These are phyloP conservation scores for Corylus heterophylla DNA, from an alignment of 306 rosid species.

Conservation along the genomic window DNA sequence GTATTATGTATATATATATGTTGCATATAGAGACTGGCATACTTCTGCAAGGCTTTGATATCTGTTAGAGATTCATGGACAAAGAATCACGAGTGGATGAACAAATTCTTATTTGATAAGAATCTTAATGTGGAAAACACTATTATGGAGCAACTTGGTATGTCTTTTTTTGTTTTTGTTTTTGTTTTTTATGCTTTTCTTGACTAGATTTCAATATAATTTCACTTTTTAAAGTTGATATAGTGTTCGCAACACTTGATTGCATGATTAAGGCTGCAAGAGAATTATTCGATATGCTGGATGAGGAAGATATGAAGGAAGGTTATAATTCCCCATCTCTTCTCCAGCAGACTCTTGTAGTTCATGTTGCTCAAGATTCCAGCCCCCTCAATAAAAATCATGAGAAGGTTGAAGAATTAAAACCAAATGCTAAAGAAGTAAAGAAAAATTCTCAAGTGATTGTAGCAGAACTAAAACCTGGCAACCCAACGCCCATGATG, in stretches of 20 bases:
- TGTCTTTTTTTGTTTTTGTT: not conserved
- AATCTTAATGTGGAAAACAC: not conserved
- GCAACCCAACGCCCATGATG: not conserved
- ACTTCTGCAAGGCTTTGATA: conserved; percentile 1
- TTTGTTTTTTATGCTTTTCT: not conserved
- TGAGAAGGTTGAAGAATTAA: conserved; percentile 7
- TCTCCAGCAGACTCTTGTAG: conserved; percentile 13
- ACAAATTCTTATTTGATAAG: not conserved
- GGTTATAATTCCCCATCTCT: not conserved
- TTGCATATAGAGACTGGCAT: not conserved
- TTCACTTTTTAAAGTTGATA: not conserved
- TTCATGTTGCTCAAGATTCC: not conserved
- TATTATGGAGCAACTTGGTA: not conserved
- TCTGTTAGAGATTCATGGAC: not conserved
- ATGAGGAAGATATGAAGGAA: conserved; percentile 31
- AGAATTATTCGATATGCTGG: conserved; percentile 26
- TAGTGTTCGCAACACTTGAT: not conserved
- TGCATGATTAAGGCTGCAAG: conserved; percentile 24
- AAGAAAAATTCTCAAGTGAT: not conserved
- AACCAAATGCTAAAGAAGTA: not conserved
- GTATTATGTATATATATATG: not conserved
- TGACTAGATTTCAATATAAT: not conserved
- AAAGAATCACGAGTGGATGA: conserved; percentile 2
- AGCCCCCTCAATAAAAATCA: not conserved
- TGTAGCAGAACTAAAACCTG: not conserved